These are phyloP conservation scores for Dalbergia oliveri DNA, from an alignment of 306 rosid genomes.

Conservation along the genomic window DNA sequence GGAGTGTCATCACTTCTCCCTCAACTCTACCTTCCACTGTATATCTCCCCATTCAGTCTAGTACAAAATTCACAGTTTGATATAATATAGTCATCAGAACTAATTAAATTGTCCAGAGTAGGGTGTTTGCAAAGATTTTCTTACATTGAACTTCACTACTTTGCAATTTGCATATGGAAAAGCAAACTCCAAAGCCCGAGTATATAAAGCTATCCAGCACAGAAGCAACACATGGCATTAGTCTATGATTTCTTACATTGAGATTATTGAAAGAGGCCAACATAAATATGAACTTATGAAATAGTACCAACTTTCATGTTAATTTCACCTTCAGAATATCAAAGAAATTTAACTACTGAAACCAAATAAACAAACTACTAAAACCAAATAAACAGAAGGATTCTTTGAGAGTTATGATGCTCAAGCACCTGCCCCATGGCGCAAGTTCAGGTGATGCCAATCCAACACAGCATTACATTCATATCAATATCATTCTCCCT, in stretches of 20 bases:
- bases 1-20: no score
- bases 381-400: background rate
- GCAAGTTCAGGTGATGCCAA: conserved; percentile 92
- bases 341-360: background rate
- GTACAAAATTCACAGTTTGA: no score
- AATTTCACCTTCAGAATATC: conserved; percentile 27
- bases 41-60: no score
- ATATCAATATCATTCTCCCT: no score
- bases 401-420: conserved; percentile 14
- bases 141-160: conserved; percentile 21
- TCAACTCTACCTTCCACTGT: no score
- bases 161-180: conserved; percentile 24
- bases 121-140: background rate
- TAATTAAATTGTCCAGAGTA: no score
- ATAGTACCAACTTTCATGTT: background rate
- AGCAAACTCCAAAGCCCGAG: background rate
- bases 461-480: conserved; percentile 59
- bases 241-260: conserved; percentile 31
- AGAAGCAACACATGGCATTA: background rate
- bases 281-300: background rate
- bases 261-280: conserved; percentile 24
- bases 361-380: no score
- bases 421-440: conserved; percentile 73
- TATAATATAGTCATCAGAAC: no score
- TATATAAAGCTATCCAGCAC: conserved; percentile 22